These are phyloP conservation scores for Penicillium sp. DNA, from an alignment of 2,329 filamentous ascomycete genomes.

Conservation along the genomic window DNA sequence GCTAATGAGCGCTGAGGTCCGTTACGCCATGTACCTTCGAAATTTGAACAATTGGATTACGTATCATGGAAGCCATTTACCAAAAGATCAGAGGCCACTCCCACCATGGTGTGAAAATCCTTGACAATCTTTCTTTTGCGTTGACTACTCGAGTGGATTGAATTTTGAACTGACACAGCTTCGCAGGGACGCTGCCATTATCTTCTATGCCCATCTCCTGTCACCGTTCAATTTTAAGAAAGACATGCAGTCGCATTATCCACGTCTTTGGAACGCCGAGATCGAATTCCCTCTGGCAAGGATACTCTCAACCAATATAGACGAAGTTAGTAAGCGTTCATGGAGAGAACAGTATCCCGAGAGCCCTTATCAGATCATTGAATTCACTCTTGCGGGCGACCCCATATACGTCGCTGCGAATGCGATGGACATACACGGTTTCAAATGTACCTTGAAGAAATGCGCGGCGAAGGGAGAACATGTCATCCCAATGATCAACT, in stretches of 20 bases:
- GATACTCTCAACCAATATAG: neutral
- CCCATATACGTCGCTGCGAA: neutral
- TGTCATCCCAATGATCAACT: neutral
- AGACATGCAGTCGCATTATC: neutral
- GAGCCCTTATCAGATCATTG: neutral
- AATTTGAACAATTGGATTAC: neutral
- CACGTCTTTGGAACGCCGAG: neutral
- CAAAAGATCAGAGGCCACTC: neutral
- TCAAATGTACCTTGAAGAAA: neutral
- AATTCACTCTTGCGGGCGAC: neutral
- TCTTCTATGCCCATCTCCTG: neutral
- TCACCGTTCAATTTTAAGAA: neutral
- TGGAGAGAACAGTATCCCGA: neutral
- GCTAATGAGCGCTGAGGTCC: neutral
- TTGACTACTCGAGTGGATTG: neutral
- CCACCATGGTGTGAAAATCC: neutral
- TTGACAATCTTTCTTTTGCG: neutral
- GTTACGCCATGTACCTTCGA: neutral
- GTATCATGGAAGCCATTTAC: neutral
- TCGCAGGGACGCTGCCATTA: neutral
- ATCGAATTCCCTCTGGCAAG: neutral
- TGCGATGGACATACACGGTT: neutral
- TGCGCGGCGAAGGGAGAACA: neutral
- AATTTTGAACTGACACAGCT: neutral
- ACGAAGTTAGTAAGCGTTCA: neutral